Conservation (phyloP, 1,139 yeast species). For the Casaregolazyma lundiana region DNA sequence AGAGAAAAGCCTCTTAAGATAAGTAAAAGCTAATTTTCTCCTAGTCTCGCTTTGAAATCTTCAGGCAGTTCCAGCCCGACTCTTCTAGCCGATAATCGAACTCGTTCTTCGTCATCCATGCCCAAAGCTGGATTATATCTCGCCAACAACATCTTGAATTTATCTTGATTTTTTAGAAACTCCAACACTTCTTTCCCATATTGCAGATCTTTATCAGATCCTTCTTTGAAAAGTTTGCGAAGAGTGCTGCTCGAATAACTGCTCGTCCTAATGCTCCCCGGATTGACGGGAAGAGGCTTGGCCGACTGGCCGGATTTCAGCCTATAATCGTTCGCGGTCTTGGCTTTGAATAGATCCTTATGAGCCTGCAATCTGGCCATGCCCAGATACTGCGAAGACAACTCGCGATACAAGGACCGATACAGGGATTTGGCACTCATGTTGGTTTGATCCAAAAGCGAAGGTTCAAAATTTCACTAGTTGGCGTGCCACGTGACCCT, state of each 20-base stretch:
- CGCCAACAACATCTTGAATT: slow-evolving; percentile 71
- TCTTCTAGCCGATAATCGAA: slow-evolving; percentile 71
- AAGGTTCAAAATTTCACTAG: not conserved
- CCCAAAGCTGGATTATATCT: slow-evolving; percentile 83
- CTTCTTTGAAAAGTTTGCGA: slow-evolving; percentile 19
- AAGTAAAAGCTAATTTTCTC: not conserved
- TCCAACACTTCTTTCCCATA: slow-evolving; percentile 47
- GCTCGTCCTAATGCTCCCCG: slow-evolving; percentile 13
- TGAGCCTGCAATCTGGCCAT: slow-evolving; percentile 28
- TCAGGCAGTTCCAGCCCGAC: slow-evolving; percentile 72
- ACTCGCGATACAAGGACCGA: slow-evolving; percentile 30
- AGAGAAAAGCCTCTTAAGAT: not conserved
- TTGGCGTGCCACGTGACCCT: not conserved
- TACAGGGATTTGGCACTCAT: slow-evolving; percentile 19
- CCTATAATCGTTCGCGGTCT: slow-evolving; percentile 26
- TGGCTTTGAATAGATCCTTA: slow-evolving; percentile 20
- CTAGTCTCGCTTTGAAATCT: slow-evolving; percentile 5
- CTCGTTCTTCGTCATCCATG: slow-evolving; percentile 72
- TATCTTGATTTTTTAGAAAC: slow-evolving; percentile 68
- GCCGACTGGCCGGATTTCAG: slow-evolving; percentile 6
- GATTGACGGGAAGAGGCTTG: slow-evolving; percentile 9
- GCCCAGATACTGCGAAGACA: slow-evolving; percentile 28
- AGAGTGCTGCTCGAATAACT: slow-evolving; percentile 11
- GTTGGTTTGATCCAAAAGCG: not conserved
- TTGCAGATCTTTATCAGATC: slow-evolving; percentile 23